Conservation (phyloP, 768 basidiomycete genomes). For the Serendipita sp. region DNA sequence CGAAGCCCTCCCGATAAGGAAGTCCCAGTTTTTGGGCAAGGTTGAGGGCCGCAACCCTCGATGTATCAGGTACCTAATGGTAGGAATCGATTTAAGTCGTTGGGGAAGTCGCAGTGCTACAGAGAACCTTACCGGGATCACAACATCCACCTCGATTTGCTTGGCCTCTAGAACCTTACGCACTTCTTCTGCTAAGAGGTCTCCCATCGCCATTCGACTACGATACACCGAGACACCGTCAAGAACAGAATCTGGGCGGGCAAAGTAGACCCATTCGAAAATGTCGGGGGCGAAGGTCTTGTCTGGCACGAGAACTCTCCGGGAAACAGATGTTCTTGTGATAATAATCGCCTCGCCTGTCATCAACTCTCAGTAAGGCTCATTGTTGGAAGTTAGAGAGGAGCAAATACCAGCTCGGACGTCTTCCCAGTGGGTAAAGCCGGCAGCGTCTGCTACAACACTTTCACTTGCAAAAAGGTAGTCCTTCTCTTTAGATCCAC, state of each 20-base stretch:
- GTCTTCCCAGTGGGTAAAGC: conserved; percentile 87
- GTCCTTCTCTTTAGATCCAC: conserved; percentile 43
- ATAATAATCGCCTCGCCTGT: conserved; percentile 91
- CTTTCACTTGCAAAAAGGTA: conserved; percentile 91
- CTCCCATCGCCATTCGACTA: conserved; percentile 98
- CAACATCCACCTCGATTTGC: conserved; percentile 73
- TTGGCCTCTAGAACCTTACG: conserved; percentile 49
- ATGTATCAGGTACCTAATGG: conserved; percentile 80
- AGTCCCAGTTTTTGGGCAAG: conserved; percentile 76
- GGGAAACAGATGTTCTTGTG: conserved; percentile 59
- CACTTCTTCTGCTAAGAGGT: conserved; percentile 80
- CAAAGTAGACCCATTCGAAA: conserved; percentile 98
- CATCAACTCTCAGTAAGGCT: background rate
- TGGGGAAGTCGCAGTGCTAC: background rate
- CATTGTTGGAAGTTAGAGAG: background rate
- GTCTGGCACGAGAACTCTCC: conserved; percentile 53
- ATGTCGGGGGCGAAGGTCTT: conserved; percentile 89
- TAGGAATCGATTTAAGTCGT: too few relatives aligned
- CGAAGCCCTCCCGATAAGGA: conserved; percentile 94
- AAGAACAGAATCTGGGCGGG: conserved; percentile 91
- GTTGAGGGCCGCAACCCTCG: conserved; percentile 88
- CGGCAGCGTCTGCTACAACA: conserved; percentile 86
- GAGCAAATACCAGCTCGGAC: conserved; percentile 60
- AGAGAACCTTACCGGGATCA: conserved; percentile 59
- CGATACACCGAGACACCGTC: conserved; percentile 96